Evolutionary conservation across 2,329 filamentous ascomycete species (phyloP), one percentile per base, ranked within the genome.

Genomic region (Tolypocladium cylindrosporum): DNA sequence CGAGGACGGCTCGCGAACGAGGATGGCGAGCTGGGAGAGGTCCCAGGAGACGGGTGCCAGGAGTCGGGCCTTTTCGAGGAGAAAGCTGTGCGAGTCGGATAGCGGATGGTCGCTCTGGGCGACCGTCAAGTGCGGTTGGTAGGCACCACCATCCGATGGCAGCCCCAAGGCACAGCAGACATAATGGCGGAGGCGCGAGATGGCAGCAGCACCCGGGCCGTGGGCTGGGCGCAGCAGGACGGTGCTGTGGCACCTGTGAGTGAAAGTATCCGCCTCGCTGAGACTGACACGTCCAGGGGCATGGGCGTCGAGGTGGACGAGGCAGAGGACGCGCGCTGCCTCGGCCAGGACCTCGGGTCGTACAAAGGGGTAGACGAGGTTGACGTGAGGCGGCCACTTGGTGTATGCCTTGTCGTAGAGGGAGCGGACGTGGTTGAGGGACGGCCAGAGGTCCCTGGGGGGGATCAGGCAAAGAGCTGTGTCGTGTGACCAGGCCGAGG

Each of bases 351-450:
- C 62, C 2, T 80, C 75, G 0, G 75, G 70, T 3, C 70, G 67
- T 8, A 87, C 82, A 66, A 88, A 89, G 0, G 85, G 86, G 65
- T 88, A 88, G 27, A 87, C 64, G 34, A 89, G 69, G 62, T 88
- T 89, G 64, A 88, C 67, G 63, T 88, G 86, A 14, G 85, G 82
- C 4, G 85, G 84, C 86, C 86, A 89, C 69, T 76, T 81, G 34
- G 73, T 74, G 62, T 79, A 81, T 0, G 79, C 76, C 60, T 82
- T 83, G 68, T 89, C 86, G 69, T 88, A 85, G 14, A 84, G 71
- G n/a, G 73, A 75, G 51, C 86, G 79, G 3, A 89, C 69, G 16
- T 72, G 71, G 62, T 87, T 77, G 55, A 86, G 67, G 4, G 77
- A 64, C 1, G 72, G 61, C 73, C 79, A 81, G 41, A 79, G 66